Evolutionary conservation across 495 filamentous ascomycete genomes (phyloP), one percentile per base, ranked within the genome.

Genomic region (Hypoxylon subgilvum): DNA sequence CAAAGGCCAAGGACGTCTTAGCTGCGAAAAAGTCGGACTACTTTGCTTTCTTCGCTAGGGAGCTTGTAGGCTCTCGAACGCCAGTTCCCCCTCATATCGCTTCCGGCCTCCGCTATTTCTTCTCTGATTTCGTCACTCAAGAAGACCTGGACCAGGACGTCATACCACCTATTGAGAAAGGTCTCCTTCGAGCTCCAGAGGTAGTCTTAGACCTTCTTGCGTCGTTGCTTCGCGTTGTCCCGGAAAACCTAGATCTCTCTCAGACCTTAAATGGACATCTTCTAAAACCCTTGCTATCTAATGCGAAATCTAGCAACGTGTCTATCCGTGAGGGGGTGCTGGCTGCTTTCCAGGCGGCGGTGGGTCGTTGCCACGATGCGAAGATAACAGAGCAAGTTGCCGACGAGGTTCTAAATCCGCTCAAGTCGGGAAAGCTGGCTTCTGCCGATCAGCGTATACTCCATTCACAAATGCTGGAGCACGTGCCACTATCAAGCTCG

Each of bases 171-270:
- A 74, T 97, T 4, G 94, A 98, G 61, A 95, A 95, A 71, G 86
- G 88, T 1, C 82, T 98, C 31, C 71, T 98, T 32, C 82, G 94
- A 71, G 86, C 94, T 13, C 94, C 94, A 0, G 94, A 98, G 69
- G 86, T 97, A 27, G 86, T 96, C 9, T 76, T 97, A 19, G 87
- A 88, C 52, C 72, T 97, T 27, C 75, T 96, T 28, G 78, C 85
- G 10, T 80, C 85, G 2, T 74, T 97, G 25, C 77, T 94, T 57
- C 69, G 76, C 4, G 79, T 89, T 16, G 75, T 97, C 18, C 84
- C 92, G 1, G 68, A 75, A 25, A 74, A 76, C 0, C 76, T 96
- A 51, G 93, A 97, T 64, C 79, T 96, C 1, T 91, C 92, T 7
- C 82, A 85, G 36, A 69, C 89, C 6, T 75, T 96, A 13, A 80